Evolutionary conservation across 371 early-diverging fungal species (phyloP).

Genomic region (Rhizopus arrhizus): DNA sequence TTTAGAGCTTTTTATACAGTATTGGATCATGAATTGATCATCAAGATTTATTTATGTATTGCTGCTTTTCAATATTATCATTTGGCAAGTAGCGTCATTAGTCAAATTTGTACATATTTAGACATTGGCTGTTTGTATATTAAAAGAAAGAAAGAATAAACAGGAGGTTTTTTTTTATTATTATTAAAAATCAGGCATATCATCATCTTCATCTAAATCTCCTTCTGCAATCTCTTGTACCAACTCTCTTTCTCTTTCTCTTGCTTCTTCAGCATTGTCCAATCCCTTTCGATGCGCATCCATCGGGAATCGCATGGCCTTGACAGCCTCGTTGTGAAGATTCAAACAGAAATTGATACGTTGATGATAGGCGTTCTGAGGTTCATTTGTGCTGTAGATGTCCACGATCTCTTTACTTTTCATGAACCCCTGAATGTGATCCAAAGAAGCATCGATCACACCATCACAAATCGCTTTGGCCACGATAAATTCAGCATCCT

Average conservation of each 20-base stretch:
- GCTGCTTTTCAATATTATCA: conserved; percentile 60
- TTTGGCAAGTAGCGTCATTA: conserved; percentile 74
- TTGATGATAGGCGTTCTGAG: conserved; percentile 92
- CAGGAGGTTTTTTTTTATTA: conserved; percentile 17
- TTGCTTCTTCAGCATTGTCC: conserved; percentile 82
- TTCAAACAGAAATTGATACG: conserved; percentile 94
- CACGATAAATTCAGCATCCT: conserved; percentile 97
- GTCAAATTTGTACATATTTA: conserved; percentile 80
- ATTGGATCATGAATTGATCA: conserved; percentile 27
- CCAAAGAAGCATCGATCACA: conserved; percentile 94
- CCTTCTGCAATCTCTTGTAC: conserved; percentile 92
- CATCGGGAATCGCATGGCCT: conserved; percentile 95
- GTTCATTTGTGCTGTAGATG: conserved; percentile 94
- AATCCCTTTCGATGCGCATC: conserved; percentile 82
- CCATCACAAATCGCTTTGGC: conserved; percentile 98
- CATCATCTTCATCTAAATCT: conserved; percentile 80
- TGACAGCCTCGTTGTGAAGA: conserved; percentile 94
- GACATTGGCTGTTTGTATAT: conserved; percentile 86
- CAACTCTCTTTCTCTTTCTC: conserved; percentile 89
- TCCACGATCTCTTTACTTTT: conserved; percentile 91
- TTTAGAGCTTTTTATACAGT: conserved; percentile 5
- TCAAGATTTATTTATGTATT: conserved; percentile 30
- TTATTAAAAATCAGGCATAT: conserved; percentile 49
- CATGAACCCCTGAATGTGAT: conserved; percentile 92
- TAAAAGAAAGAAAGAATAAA: conserved; percentile 42